These are phyloP conservation scores for Irpex lacteus DNA, from an alignment of 1,284 basidiomycete genomes.

Conservation along the genomic window DNA sequence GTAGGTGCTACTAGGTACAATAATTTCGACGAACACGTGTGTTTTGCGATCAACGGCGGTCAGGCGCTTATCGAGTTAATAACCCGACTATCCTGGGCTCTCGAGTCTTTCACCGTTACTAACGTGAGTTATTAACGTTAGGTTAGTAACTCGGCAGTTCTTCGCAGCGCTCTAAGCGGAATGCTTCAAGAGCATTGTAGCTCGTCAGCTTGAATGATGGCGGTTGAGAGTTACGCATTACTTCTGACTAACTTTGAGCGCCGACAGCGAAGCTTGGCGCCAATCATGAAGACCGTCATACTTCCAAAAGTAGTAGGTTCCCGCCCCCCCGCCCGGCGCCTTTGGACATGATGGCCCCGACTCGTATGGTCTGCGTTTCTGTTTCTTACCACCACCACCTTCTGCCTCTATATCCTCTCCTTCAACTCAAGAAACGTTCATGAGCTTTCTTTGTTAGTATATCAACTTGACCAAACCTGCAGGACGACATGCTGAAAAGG, in stretches of 20 bases:
- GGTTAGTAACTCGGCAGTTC: neutral
- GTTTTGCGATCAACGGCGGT: no score
- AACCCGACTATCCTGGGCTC: neutral
- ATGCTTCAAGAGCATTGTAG: no score
- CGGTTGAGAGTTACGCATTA: no score
- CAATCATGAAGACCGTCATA: neutral
- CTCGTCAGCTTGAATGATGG: no score
- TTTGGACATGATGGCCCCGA: neutral
- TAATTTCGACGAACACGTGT: no score
- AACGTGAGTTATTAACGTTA: no score
- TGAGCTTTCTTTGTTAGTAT: neutral
- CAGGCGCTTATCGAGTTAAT: neutral
- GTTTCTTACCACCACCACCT: neutral
- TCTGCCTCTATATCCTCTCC: neutral
- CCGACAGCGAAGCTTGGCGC: neutral
- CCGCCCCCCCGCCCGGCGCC: no score
- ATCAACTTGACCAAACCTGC: no score
- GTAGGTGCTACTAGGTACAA: no score
- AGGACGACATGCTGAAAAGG: neutral
- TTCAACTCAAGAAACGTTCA: neutral
- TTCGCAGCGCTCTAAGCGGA: neutral
- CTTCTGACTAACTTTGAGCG: no score
- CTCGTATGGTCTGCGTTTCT: neutral
- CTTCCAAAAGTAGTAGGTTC: neutral
- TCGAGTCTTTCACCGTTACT: neutral